These are phyloP conservation scores for Panaeolus cyanescens DNA, from an alignment of 768 basidiomycete genomes.

Conservation along the genomic window DNA sequence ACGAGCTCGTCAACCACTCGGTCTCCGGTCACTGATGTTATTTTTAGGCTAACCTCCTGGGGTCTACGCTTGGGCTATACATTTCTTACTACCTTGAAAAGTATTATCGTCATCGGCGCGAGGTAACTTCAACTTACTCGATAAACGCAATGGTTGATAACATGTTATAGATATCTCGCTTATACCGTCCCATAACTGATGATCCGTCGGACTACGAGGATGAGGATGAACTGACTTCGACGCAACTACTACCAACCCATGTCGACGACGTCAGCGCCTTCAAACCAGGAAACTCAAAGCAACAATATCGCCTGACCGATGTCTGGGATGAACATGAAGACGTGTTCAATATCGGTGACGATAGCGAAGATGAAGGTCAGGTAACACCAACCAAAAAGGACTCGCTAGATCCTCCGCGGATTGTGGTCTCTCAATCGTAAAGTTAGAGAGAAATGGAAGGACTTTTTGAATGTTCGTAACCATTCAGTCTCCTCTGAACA, in stretches of 20 bases:
- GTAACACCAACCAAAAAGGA: slow-evolving; percentile 16
- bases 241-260: slow-evolving; percentile 62
- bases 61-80: slow-evolving; percentile 70
- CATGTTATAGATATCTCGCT: slow-evolving; percentile 61
- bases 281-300: slow-evolving; percentile 21
- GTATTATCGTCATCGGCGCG: slow-evolving; percentile 77
- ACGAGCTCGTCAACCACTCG: slow-evolving; percentile 4
- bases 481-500: not conserved
- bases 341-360: slow-evolving; percentile 66
- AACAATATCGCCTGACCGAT: slow-evolving; percentile 43
- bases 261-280: slow-evolving; percentile 23
- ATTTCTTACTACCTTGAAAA: slow-evolving; percentile 68
- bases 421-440: slow-evolving; percentile 23
- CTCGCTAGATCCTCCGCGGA: slow-evolving; percentile 17
- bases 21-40: slow-evolving; percentile 3
- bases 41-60: slow-evolving; percentile 76
- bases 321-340: slow-evolving; percentile 84
- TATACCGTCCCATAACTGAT: slow-evolving; percentile 73
- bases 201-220: slow-evolving; percentile 56
- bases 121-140: slow-evolving; percentile 44
- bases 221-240: slow-evolving; percentile 43
- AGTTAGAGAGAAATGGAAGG: not conserved
- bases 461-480: not conserved
- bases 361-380: slow-evolving; percentile 50
- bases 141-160: not conserved